Evolutionary conservation across 352 stramenopile genomes (phyloP).

Genomic region (Phytophthora megakarya): DNA sequence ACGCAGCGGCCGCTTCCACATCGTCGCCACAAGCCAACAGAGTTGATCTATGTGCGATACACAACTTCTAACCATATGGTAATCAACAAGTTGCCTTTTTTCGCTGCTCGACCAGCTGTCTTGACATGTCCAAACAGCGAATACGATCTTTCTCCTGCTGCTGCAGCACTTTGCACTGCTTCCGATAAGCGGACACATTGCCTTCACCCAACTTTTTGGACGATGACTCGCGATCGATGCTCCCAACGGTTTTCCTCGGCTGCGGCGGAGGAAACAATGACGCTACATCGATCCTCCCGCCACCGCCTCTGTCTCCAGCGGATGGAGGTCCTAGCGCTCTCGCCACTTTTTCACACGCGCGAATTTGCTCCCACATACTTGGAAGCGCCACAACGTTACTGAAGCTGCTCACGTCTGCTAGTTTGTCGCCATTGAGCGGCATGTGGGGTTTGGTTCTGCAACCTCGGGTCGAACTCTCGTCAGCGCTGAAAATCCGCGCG

Average conservation of each 20-base stretch:
- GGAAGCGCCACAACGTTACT: constrained; percentile 34
- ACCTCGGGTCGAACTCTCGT: constrained; percentile 46
- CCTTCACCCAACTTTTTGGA: constrained; percentile 21
- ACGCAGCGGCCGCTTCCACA: constrained; percentile 61
- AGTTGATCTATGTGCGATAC: neutral
- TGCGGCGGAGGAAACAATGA: constrained; percentile 29
- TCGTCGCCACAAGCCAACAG: constrained; percentile 17
- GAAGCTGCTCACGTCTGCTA: constrained; percentile 18
- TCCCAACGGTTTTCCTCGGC: constrained; percentile 16
- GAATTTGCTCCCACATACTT: constrained; percentile 48
- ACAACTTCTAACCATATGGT: neutral
- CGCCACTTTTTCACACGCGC: constrained; percentile 24
- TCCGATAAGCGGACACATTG: constrained; percentile 28
- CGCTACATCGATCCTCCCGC: constrained; percentile 22
- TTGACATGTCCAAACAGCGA: constrained; percentile 51
- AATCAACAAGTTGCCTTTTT: constrained; percentile 54
- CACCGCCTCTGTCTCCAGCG: constrained; percentile 8
- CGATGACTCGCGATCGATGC: constrained; percentile 16
- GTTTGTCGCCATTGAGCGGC: constrained; percentile 16
- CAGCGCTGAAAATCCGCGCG: constrained; percentile 48
- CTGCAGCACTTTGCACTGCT: constrained; percentile 59
- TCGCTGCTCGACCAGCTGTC: constrained; percentile 50
- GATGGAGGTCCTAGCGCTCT: constrained; percentile 20
- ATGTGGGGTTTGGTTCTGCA: constrained; percentile 54
- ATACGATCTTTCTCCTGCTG: constrained; percentile 72